Base-by-base conservation (phyloP, 495 filamentous ascomycete genomes). In the Halenospora varia region DNA sequence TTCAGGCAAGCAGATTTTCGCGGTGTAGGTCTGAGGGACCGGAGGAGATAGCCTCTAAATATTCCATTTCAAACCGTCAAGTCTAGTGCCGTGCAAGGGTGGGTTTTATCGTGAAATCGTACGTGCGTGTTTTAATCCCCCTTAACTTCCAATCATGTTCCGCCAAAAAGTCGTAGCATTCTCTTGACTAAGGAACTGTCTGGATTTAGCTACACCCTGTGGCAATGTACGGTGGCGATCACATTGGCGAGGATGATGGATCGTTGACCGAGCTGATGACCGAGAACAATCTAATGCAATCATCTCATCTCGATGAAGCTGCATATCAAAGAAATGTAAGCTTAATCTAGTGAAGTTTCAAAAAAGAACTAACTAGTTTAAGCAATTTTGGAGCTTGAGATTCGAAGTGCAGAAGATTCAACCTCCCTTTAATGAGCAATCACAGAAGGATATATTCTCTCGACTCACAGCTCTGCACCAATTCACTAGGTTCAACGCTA, bases 331-430 rank as follows among this genome's bases (percentile, higher is more conserved):
- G 46, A 48, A 48, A 48, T 48, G 17, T 48, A 48, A 48, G 46
- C 17, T 48, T 48, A 48, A 48, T 48, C 13, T 19, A 48, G 46
- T 19, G 4, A 19, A 48, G 23, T 48, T 48, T 20, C 11, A 48
- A 48, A 20, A 48, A 48, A 48, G 23, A 20, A 48, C 46, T 48
- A 23, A 48, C 46, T 11, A 48, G 46, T 11, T 48, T 11, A 48
- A 48, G 46, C 17, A 48, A 48, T 48, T 48, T 48, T 48, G 17
- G 46, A 48, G 23, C 18, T 48, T 19, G 17, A 48, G 46, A 48
- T 48, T 19, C 11, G 46, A 48, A 48, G 46, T 48, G 17, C 17
- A 48, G 46, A 4, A 48, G 46, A 48, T 19, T 2, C 17, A 48
- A 20, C 23, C 46, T 48, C 46, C 22, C 17, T 8, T 48, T 48